A percentile compares a stretch with the other conserved stretches of the same genome.
These are phyloP conservation scores for Mycena rebaudengoi DNA, from an alignment of 768 basidiomycete genomes.

Conservation along the genomic window DNA sequence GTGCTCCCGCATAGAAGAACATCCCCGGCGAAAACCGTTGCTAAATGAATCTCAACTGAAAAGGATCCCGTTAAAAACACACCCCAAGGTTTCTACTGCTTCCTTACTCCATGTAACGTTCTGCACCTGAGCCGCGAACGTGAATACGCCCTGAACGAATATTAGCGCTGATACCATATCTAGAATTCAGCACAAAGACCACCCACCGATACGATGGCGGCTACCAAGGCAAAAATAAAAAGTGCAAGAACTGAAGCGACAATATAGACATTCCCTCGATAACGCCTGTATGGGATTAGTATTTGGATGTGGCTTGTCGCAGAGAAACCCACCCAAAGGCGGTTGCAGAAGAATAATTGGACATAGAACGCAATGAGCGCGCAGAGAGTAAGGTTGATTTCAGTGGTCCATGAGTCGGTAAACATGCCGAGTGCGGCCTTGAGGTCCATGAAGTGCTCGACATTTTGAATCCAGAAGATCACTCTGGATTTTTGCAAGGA, in stretches of 20 bases:
- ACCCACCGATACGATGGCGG: neutral
- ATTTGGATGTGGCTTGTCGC: neutral
- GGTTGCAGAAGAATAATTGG: neutral
- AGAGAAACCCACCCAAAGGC: slow-evolving; percentile 2
- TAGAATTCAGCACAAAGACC: neutral
- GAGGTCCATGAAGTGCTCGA: neutral
- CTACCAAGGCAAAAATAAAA: neutral
- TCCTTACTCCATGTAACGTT: slow-evolving; percentile 1
- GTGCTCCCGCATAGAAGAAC: slow-evolving; percentile 5
- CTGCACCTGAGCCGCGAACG: neutral
- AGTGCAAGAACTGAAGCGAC: neutral
- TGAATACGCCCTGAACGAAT: neutral
- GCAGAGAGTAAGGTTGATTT: neutral
- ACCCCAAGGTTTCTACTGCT: neutral
- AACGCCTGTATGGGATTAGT: neutral
- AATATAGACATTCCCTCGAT: neutral
- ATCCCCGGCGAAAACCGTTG: slow-evolving; percentile 6
- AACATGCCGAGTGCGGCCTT: neutral
- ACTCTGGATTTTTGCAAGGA: no score
- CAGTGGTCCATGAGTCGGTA: neutral
- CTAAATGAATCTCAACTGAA: neutral
- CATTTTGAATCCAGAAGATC: no score
- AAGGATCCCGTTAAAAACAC: neutral
- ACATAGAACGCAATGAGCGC: slow-evolving; percentile 3
- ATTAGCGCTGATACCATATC: neutral